Evolutionary conservation across 768 basidiomycete genomes (phyloP), one percentile per base, ranked within the genome.

Genomic region (Dacryopinax spathularia): DNA sequence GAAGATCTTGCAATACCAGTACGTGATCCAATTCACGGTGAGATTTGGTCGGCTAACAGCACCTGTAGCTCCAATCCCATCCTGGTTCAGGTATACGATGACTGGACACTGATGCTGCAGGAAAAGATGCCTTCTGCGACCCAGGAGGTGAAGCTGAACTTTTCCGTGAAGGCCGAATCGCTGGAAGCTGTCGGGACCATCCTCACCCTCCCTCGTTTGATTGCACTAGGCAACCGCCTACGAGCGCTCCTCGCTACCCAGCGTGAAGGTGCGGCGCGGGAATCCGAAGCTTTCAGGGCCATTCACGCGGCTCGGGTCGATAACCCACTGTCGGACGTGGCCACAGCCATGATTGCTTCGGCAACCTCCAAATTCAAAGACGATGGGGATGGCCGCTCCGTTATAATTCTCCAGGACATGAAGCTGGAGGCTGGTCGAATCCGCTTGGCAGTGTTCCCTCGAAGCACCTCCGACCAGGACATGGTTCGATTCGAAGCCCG

Each of bases 251-350:
- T 94, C 31, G 82, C 86, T 36, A 77, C 80, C 4, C 90, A 93
- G 71, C 79, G 82, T 43, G 81, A 84, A 66, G 88, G 86, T 0
- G 91, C 91, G 1, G 84, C 83, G 66, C 79, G 84, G 36, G 89
- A 91, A 74, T 91, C 90, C 0, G 80, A 80, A 64, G 84, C 86
- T 1, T 93, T 89, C 78, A 79, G 86, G 25, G 79, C 81, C n/a
- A 83, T 84, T 15, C 82, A 82, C n/a, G 77, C 80, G 4, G 85
- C 87, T 4, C 86, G 82, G 69, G 87, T 87, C 6, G 85, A 85
- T 60, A 91, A 90, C 66, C 85, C 90, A 1, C 76, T 93, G 16
- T 89, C 88, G 1, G 83, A 87, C 13, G 89, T 92, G n/a, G 90
- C 91, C 1, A 84, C 88, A 66, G 88, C 89, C 33, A 88, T 91